Evolutionary conservation across 345 rosid species (phyloP), one percentile per base, ranked within the genome.

Genomic region (Hibiscus trionum): DNA sequence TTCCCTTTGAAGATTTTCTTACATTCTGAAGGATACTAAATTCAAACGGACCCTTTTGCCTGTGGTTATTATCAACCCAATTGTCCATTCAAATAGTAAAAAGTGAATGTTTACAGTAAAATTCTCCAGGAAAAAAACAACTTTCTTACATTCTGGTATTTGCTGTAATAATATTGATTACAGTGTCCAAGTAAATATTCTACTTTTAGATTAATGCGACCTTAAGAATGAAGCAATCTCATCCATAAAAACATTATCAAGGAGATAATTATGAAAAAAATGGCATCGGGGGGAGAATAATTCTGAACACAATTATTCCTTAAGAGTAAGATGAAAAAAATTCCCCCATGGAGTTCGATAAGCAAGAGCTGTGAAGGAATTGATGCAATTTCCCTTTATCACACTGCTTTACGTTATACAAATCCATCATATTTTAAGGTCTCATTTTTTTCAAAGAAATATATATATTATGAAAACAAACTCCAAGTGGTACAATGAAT

Each of bases 1-100:
- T 68, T 16, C 29, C 47, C 52, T 80, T 77, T 19, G 16, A 11
- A 72, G 75, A 72, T 69, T 44, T 64, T 65, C 33, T 65, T 21
- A 21, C 24, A 21, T 21, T 21, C 24, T 21, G 24, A 21, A 21
- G 24, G 24, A 21, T 21, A 21, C 24, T 21, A 21, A 21, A 21
- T 21, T 21, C 24, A 21, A 21, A 21, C 24, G 24, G 24, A 21
- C 24, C 24, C 24, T 21, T 21, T n/a, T 44, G 2, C 26, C 7
- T 52, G 61, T 33, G 72, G 61, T 69, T 52, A 19, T 17, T 17
- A 53, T 52, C 61, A 29, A n/a, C 61, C 72, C 60, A n/a, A 52
- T 31, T 69, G 72, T 69, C 61, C 72, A 53, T 69, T 67, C 72
- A 69, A 69, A 52, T 50, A 26, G 8, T 46, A 11, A 47, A 66